Conservation (phyloP, 2,329 filamentous ascomycete genomes). For the Nakataea oryzae region DNA sequence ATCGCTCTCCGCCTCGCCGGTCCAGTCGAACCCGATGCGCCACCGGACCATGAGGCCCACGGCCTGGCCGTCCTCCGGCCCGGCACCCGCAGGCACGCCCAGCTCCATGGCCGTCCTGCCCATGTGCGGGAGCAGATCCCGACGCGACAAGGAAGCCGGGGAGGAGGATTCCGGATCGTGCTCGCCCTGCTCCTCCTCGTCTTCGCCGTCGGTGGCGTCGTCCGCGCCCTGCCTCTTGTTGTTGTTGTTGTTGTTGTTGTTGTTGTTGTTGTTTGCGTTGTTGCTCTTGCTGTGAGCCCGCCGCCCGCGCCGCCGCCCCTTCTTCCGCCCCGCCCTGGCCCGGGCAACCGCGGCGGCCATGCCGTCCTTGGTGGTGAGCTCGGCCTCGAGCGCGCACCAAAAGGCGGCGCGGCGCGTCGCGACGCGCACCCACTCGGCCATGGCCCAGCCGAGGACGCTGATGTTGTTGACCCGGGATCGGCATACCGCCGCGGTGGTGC, state of each 20-base stretch:
- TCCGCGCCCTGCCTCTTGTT: constrained; percentile 16
- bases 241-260: too few species aligned
- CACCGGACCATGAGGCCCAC: constrained; percentile 46
- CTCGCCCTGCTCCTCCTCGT: constrained; percentile 12
- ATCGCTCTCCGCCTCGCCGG: constrained; percentile 55
- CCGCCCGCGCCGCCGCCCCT: constrained; percentile 1
- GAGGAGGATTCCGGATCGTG: background rate
- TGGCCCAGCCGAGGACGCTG: constrained; percentile 52
- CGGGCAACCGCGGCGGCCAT: constrained; percentile 17
- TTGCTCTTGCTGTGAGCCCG: too few species aligned
- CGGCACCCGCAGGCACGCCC: constrained; percentile 23
- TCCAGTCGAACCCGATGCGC: constrained; percentile 61
- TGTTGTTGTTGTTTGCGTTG: too few species aligned
- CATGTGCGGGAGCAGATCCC: constrained; percentile 42
- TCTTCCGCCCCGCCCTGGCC: constrained; percentile 16
- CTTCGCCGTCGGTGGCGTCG: constrained; percentile 13
- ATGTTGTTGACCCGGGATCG: constrained; percentile 50
- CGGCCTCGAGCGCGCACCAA: constrained; percentile 44
- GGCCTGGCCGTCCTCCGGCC: constrained; percentile 15
- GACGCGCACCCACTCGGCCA: constrained; percentile 57
- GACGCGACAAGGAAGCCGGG: constrained; percentile 6
- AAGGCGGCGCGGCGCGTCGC: constrained; percentile 50
- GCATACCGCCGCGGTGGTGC: constrained; percentile 21
- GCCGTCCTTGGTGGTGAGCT: constrained; percentile 28
- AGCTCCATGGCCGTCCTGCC: constrained; percentile 41